These are phyloP conservation scores for Ceratocystis colombiana DNA, from an alignment of 2,329 filamentous ascomycete species.

Conservation along the genomic window DNA sequence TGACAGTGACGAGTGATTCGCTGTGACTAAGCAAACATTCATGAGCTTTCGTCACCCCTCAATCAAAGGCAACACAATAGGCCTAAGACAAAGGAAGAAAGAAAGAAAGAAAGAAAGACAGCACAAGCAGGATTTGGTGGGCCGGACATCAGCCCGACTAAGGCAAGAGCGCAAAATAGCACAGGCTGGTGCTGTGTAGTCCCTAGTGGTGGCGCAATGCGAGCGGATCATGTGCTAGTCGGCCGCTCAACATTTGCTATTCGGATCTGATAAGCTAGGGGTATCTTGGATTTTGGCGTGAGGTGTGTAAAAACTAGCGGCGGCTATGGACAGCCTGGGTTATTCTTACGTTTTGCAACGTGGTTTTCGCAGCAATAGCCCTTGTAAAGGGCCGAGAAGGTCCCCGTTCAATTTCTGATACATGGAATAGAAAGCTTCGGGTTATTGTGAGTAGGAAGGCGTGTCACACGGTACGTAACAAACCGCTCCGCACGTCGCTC, in stretches of 20 bases:
- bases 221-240: background rate
- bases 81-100: background rate
- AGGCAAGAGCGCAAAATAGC: background rate
- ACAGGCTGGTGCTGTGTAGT: background rate
- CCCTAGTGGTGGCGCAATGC: background rate
- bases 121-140: background rate
- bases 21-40: too few relatives aligned
- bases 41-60: too few relatives aligned
- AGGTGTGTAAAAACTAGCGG: background rate
- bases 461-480: background rate
- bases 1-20: too few relatives aligned
- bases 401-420: background rate
- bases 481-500: background rate
- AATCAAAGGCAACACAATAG: too few relatives aligned
- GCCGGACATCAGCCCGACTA: background rate
- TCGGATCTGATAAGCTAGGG: slow-evolving; percentile 5
- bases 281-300: background rate
- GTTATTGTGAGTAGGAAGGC: background rate
- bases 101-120: background rate
- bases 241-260: background rate
- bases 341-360: background rate
- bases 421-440: background rate
- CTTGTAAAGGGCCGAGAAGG: background rate
- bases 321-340: background rate
- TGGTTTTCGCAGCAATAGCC: background rate